phyloP scores from a whole-genome alignment of 257 asterid genomes.

The Primulina huaijiensis region DNA sequence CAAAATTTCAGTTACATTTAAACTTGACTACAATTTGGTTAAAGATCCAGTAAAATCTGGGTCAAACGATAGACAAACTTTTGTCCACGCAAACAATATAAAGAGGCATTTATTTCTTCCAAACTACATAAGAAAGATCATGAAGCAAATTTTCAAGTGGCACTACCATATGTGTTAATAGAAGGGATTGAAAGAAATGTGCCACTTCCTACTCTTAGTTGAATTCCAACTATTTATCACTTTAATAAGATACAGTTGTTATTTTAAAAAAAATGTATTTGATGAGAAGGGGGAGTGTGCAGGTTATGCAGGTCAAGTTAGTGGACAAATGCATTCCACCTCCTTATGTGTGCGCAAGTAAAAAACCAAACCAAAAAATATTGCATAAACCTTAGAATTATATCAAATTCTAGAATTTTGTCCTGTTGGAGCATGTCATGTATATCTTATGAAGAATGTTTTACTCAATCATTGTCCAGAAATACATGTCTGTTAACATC shows the following conservation, averaged over 20 bases:
- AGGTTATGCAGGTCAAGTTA: neutral
- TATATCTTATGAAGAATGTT: neutral
- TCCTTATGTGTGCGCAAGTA: neutral
- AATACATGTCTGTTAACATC: constrained; percentile 1
- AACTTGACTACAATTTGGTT: constrained; percentile 8
- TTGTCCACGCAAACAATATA: neutral
- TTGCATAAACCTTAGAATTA: constrained; percentile 1
- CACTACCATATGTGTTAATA: neutral
- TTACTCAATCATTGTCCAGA: neutral
- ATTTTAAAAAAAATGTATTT: neutral
- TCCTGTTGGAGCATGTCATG: neutral
- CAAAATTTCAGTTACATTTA: constrained; percentile 21
- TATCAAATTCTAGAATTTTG: neutral
- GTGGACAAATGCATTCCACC: neutral
- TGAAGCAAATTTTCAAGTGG: constrained; percentile 12
- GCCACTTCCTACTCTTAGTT: neutral
- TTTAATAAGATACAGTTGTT: neutral
- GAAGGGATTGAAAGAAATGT: neutral
- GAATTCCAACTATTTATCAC: constrained; percentile 3
- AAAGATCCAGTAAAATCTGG: neutral
- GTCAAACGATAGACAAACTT: constrained; percentile 3
- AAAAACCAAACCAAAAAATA: constrained; percentile 2
- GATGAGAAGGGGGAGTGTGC: neutral
- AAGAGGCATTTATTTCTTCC: constrained; percentile 3
- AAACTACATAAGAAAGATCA: constrained; percentile 9